Conservation (phyloP, 306 rosid species). For the Cotoneaster glaucophyllus region DNA sequence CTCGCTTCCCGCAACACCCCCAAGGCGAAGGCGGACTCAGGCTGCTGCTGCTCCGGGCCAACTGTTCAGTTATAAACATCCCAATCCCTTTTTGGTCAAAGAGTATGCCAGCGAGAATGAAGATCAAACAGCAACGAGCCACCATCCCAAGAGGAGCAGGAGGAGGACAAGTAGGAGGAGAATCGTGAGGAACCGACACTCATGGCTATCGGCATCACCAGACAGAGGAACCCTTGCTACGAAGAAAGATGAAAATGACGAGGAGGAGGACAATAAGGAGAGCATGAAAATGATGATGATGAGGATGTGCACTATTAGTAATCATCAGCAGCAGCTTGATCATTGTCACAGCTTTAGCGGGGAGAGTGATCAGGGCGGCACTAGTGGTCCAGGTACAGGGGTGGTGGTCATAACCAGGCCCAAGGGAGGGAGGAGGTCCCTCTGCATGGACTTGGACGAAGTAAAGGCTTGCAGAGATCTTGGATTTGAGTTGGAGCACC, state of each 20-base stretch:
- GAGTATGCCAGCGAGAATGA: slow-evolving; percentile 62
- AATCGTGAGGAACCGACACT: neutral
- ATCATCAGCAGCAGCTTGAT: neutral
- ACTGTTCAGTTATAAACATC: neutral
- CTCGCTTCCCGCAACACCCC: slow-evolving; percentile 61
- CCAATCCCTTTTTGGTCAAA: slow-evolving; percentile 16
- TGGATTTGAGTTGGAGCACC: slow-evolving; percentile 72
- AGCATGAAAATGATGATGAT: slow-evolving; percentile 3
- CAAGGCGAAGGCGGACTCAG: slow-evolving; percentile 15
- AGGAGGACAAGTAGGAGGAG: slow-evolving; percentile 24
- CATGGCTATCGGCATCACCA: neutral
- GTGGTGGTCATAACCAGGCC: slow-evolving; percentile 60
- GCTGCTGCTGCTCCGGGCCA: neutral
- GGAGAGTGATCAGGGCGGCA: slow-evolving; percentile 7
- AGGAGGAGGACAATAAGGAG: neutral
- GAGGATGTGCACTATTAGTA: neutral
- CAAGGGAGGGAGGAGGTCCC: slow-evolving; percentile 59
- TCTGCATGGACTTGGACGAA: slow-evolving; percentile 80
- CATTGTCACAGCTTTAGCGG: slow-evolving; percentile 27
- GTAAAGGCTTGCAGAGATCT: slow-evolving; percentile 87
- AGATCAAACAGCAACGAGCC: slow-evolving; percentile 8
- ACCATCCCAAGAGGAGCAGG: slow-evolving; percentile 21
- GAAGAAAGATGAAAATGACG: slow-evolving; percentile 7
- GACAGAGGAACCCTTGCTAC: neutral
- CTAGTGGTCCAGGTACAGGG: slow-evolving; percentile 20